Evolutionary conservation across 352 stramenopile species (phyloP), one percentile per base, ranked within the genome.

Genomic region (Phytophthora europaea): DNA sequence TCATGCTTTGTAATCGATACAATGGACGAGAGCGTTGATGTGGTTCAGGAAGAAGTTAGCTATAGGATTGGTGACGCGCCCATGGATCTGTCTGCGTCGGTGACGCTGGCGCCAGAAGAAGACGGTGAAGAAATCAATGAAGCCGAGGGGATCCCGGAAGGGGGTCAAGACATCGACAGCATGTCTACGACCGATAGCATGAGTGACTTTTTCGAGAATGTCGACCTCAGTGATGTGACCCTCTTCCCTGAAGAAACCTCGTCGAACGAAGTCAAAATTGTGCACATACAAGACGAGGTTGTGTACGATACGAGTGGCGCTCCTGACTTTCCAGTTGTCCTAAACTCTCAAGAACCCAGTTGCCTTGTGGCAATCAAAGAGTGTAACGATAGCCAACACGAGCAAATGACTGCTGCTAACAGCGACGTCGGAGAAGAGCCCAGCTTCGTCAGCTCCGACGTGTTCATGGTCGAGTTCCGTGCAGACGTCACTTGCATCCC

Each of bases 151-250:
- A 47, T 7, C 18, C 9, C n/a, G n/a, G 47, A 52, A 28, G 12
- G 6, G 20, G 47, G 3, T 10, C 36, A 13, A 18, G 43, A 56
- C n/a, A n/a, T 15, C 2, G 22, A 15, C 3, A 54, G 16, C 23
- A 8, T 15, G 26, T 8, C 28, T 4, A 15, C 23, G 4, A 33
- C 4, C 33, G 26, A 52, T 18, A 58, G 28, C 18, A 28, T 43
- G 3, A n/a, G 18, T 1, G 54, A 59, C 16, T 70, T 70, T 28
- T 70, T 70, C 34, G 43, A 56, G 33, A 70, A n/a, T 23, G 60
- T 70, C 22, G 52, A 73, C n/a, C 40, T 73, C 6, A 43, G 31
- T 22, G 57, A 61, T 43, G 20, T 2, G 13, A 26, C 15, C 3
- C 20, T 38, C 18, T 16, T 50, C 26, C n/a, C 26, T 6, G 6